Percentiles rank a stretch among this genome's conserved stretches.
Evolutionary conservation across 257 asterid genomes (phyloP).

Genomic region (Solanum chmielewskii): DNA sequence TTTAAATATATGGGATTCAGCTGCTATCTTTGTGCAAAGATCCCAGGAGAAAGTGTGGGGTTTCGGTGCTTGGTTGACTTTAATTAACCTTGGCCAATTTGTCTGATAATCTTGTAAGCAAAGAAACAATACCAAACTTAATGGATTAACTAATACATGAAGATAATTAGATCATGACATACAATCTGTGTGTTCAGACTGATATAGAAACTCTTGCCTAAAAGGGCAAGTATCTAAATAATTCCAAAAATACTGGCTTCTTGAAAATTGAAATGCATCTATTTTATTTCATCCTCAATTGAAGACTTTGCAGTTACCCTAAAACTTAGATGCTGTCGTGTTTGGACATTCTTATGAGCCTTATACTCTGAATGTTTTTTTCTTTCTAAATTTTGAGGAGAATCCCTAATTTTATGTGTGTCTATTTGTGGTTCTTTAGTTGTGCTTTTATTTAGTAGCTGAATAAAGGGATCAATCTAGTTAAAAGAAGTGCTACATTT

Average conservation of each 20-base stretch:
- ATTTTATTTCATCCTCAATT: background rate
- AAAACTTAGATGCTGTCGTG: background rate
- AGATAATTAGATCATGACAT: background rate
- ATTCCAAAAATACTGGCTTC: background rate
- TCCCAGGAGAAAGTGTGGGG: background rate
- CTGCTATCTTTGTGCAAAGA: background rate
- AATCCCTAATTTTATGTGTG: background rate
- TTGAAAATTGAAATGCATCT: background rate
- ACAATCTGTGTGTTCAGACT: background rate
- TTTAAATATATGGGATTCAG: background rate
- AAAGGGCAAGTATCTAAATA: background rate
- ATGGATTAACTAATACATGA: background rate
- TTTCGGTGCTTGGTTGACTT: background rate
- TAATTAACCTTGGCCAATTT: background rate
- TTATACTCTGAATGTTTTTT: background rate
- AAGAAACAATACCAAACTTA: background rate
- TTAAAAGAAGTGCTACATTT: background rate
- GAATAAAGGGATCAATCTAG: background rate
- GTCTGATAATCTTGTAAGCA: background rate
- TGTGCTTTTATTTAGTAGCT: background rate
- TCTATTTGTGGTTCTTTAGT: background rate
- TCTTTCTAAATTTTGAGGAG: background rate
- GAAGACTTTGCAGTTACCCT: background rate
- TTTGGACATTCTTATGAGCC: background rate
- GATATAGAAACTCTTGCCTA: background rate